These are phyloP conservation scores for Castanea mollissima DNA, from an alignment of 306 rosid genomes.

Conservation along the genomic window DNA sequence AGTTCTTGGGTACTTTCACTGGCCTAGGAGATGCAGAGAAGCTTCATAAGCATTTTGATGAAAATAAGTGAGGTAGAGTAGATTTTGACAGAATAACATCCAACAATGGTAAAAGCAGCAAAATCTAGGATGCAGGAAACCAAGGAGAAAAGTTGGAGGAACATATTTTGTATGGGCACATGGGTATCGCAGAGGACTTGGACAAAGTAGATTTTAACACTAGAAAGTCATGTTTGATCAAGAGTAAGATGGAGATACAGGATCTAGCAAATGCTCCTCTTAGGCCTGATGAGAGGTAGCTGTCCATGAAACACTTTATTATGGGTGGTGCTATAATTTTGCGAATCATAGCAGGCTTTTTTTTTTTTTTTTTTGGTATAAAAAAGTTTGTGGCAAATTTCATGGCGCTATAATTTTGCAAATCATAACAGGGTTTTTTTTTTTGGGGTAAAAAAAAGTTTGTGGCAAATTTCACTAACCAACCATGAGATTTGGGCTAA, in stretches of 20 bases:
- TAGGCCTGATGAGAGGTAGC: constrained; percentile 47
- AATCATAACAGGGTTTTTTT: too few relatives aligned
- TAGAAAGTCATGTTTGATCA: constrained; percentile 54
- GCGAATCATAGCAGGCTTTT: not conserved
- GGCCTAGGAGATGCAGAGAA: constrained; percentile 57
- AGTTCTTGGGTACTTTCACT: constrained; percentile 52
- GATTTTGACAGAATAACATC: constrained; percentile 31
- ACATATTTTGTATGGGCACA: constrained; percentile 62
- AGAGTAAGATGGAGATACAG: constrained; percentile 86
- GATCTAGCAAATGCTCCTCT: constrained; percentile 80
- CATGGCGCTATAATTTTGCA: too few relatives aligned
- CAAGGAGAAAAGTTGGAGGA: constrained; percentile 42
- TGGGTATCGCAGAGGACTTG: constrained; percentile 81
- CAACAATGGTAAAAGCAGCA: constrained; percentile 6
- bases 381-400: too few relatives aligned
- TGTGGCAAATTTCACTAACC: too few relatives aligned
- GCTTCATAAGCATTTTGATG: constrained; percentile 31
- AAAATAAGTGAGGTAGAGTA: constrained; percentile 35
- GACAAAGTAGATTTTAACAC: constrained; percentile 66
- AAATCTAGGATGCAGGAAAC: constrained; percentile 16
- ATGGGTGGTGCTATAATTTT: not conserved
- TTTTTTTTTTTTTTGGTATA: not conserved
- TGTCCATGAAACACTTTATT: not conserved
- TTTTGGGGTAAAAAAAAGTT: too few relatives aligned
- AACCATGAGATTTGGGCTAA: too few relatives aligned